phyloP scores from a whole-genome alignment of 2,329 filamentous ascomycete species.

The Botrytis deweyae region DNA sequence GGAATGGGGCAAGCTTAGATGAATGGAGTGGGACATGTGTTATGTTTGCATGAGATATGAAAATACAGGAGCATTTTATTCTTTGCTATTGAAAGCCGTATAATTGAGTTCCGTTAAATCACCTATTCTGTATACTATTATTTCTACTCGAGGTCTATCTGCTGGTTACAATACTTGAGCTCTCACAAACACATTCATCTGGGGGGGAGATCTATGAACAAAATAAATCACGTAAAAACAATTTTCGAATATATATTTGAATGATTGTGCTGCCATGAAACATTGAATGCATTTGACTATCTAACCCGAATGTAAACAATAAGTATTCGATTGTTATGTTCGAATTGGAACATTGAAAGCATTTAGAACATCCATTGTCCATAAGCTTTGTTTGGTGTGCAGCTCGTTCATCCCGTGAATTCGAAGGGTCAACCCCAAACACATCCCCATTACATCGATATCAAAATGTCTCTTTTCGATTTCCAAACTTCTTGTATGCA shows the following conservation, averaged over 20 bases:
- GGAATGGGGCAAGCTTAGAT: neutral
- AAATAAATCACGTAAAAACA: neutral
- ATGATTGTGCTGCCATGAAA: neutral
- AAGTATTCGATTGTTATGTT: neutral
- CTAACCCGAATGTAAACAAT: neutral
- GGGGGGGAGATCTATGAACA: neutral
- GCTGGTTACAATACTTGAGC: neutral
- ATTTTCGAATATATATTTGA: neutral
- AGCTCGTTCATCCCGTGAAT: neutral
- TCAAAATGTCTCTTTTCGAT: neutral
- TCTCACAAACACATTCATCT: neutral
- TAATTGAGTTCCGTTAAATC: neutral
- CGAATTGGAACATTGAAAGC: neutral
- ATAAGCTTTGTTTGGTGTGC: neutral
- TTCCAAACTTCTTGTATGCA: neutral
- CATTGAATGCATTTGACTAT: neutral
- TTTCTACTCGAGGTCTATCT: neutral
- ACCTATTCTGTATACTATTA: neutral
- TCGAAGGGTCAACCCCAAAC: no score
- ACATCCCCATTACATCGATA: neutral
- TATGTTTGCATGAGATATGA: conserved; percentile 19
- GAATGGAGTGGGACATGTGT: neutral
- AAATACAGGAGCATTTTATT: conserved; percentile 10
- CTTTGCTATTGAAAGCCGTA: neutral
- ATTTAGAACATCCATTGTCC: neutral